These are phyloP conservation scores for Magnusiomyces sp. DNA, from an alignment of 1,139 yeast species.

Conservation along the genomic window DNA sequence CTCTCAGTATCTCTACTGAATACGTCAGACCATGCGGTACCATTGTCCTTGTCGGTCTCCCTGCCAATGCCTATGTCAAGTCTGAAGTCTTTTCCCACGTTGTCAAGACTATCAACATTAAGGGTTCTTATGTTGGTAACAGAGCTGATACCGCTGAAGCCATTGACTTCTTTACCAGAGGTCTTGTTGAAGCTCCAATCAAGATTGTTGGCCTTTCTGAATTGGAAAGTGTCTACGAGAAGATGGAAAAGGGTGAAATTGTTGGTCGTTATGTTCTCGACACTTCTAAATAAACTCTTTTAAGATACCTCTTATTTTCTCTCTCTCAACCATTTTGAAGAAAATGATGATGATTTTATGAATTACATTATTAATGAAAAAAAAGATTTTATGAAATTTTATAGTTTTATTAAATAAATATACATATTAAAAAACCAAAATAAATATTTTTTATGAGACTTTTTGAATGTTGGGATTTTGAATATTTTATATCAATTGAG, in stretches of 20 bases:
- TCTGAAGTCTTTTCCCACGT: constrained; percentile 60
- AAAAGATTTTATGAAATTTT: no score
- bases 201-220: constrained; percentile 56
- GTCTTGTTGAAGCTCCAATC: constrained; percentile 60
- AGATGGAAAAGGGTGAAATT: constrained; percentile 65
- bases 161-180: constrained; percentile 60
- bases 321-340: no score
- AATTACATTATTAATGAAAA: no score
- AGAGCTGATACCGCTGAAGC: constrained; percentile 76
- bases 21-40: constrained; percentile 71
- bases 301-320: background rate
- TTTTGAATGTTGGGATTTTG: no score
- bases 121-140: constrained; percentile 75
- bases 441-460: no score
- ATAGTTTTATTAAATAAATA: no score
- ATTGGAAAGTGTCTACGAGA: constrained; percentile 50
- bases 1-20: constrained; percentile 58
- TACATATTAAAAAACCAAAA: no score
- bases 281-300: constrained; percentile 35
- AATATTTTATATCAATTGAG: no score
- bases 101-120: constrained; percentile 53
- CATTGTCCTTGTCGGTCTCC: constrained; percentile 73
- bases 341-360: no score
- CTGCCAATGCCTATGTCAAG: constrained; percentile 57
- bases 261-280: constrained; percentile 69